Evolutionary conservation across 768 basidiomycete species (phyloP), one percentile per base, ranked within the genome.

Genomic region (Wakefieldia striispora): DNA sequence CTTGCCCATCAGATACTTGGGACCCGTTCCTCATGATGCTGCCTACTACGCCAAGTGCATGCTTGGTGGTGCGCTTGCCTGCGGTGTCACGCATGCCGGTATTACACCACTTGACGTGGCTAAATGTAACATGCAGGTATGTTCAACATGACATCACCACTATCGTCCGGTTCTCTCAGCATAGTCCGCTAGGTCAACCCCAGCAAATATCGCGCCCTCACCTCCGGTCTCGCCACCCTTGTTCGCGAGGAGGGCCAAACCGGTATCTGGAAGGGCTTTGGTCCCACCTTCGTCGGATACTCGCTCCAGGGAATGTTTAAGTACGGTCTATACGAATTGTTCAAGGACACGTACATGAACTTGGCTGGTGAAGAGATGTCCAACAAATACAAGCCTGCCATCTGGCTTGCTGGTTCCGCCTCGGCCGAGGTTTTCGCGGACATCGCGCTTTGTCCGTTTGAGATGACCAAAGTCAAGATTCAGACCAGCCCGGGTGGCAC

Each of bases 251-350:
- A 95, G 71, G 90, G 94, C 61, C 71, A 83, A 52, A 82, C 70
- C 34, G 95, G 91, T 70, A 82, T 97, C 71, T 88, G 93, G 84
- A 97, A 95, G 72, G 95, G 95, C 63, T 76, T 97, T 66, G 90
- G 90, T 33, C 95, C 95, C 46, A 97, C 95, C 51, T 76, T 93
- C 55, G 77, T 95, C 71, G 93, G 95, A 56, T 95, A 95, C 77
- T 91, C 91, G 9, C 80, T 93, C 62, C 95, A 97, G 75, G 95
- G 95, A 68, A 86, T 94, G 82, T 93, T 95, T 87, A 97, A 97
- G 75, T 97, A 91, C 70, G 95, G 95, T 75, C 89, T 95, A 69
- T 97, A 97, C 70, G 94, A 97, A 74, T 70, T 88, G 65, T 97
- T 95, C 88, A 97, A 95, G 79, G 94, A 97, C 70, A 50, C 66